phyloP scores from a whole-genome alignment of 139 green algal species.

The Spirogloea muscicola region DNA sequence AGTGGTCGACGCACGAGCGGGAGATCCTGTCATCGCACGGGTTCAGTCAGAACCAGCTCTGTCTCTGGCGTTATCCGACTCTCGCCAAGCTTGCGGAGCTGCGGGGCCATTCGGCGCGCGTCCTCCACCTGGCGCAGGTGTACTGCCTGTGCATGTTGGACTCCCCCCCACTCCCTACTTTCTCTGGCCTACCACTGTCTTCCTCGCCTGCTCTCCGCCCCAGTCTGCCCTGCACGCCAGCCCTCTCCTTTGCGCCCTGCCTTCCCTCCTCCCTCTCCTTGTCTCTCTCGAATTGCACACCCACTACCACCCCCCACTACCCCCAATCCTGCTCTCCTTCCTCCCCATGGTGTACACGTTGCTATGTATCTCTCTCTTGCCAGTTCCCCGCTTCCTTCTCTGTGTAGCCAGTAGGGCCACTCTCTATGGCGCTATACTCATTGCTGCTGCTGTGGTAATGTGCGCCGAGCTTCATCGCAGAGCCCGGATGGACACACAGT shows the following conservation, averaged over 20 bases:
- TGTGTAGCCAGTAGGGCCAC: too few relatives aligned
- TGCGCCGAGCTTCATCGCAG: conserved; percentile 15
- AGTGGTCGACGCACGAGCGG: conserved; percentile 76
- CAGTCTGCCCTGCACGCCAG: background rate
- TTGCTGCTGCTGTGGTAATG: too few relatives aligned
- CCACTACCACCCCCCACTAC: too few relatives aligned
- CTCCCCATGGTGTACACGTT: background rate
- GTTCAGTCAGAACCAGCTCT: conserved; percentile 80
- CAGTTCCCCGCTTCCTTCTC: background rate
- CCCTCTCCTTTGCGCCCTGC: background rate
- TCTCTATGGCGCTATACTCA: too few relatives aligned
- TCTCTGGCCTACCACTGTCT: conserved; percentile 48
- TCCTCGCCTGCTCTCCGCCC: conserved; percentile 67
- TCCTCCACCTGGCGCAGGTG: conserved; percentile 70
- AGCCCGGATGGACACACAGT: conserved; percentile 73
- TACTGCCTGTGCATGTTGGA: background rate
- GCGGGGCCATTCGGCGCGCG: conserved; percentile 71
- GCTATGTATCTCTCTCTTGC: background rate
- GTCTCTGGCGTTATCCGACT: conserved; percentile 83
- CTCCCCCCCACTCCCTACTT: conserved; percentile 55
- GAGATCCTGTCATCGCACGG: conserved; percentile 78
- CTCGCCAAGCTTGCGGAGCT: conserved; percentile 82
- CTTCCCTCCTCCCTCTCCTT: background rate
- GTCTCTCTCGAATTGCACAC: background rate
- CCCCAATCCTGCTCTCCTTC: background rate